Evolutionary conservation across 139 green algal species (phyloP).

Genomic region (Coelastrella sp.): DNA sequence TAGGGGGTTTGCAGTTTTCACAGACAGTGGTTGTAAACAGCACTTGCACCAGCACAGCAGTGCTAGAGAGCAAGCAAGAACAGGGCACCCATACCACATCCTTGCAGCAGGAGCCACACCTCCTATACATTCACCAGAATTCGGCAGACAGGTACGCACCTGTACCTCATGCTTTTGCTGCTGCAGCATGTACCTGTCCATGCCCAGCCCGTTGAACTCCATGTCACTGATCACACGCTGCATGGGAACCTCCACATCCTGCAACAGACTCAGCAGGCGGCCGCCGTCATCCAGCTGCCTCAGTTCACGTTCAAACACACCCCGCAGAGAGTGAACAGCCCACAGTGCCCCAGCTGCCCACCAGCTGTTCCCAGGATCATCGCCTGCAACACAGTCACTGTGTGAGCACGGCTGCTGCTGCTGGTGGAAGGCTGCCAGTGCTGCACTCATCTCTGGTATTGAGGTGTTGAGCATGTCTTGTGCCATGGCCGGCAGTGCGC

Average conservation of each 20-base stretch:
- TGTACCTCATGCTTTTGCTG: constrained; percentile 22
- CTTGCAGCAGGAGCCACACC: background rate
- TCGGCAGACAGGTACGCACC: background rate
- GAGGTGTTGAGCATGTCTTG: constrained; percentile 8
- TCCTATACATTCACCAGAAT: background rate
- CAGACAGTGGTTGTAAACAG: too few species aligned
- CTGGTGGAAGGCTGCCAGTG: background rate
- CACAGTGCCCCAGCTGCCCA: background rate
- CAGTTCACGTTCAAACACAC: background rate
- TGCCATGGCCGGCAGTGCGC: background rate
- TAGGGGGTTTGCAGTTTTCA: too few species aligned
- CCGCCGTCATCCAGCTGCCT: constrained; percentile 13
- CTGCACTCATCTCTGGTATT: background rate
- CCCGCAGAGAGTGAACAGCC: background rate
- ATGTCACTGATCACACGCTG: constrained; percentile 37
- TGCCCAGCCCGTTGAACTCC: constrained; percentile 3
- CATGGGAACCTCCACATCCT: constrained; percentile 31
- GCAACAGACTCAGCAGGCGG: background rate
- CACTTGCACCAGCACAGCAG: too few species aligned
- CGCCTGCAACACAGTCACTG: background rate
- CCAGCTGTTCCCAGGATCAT: background rate
- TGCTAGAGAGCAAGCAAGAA: too few species aligned
- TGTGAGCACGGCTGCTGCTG: background rate
- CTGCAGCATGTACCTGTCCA: background rate
- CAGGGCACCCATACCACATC: background rate